Base-by-base conservation (phyloP, 352 stramenopile genomes). In the Phytophthora nicotianae region DNA sequence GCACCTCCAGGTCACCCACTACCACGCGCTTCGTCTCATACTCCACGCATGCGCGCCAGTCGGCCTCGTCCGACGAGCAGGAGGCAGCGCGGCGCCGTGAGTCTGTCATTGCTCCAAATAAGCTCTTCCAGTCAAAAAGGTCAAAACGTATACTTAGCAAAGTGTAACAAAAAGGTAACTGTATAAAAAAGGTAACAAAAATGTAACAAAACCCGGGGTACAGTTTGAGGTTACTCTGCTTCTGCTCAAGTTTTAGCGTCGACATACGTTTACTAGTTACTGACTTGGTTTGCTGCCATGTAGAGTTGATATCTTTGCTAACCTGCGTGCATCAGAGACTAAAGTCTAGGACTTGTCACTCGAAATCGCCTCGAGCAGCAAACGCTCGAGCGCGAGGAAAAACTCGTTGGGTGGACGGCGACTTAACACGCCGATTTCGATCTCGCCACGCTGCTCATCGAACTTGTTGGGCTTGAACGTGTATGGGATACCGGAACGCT, bases 381-480 rank as follows among this genome's bases (percentile, higher is more conserved):
- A 47, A 20, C 55, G 61, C 41, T 90, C 74, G 13, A 92, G 67
- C 14, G 70, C 69, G 27, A 77, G 67, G 47, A 85, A 89, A 61
- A 92, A 89, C 41, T 78, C 37, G 37, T 65, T 72, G n/a, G 81
- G 81, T 9, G 79, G 83, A n/a, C 83, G 78, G 35, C 83, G 83
- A 62, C 83, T 90, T 14, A 92, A 57, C 23, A 92, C 68, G 2
- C 83, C 83, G 4, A 67, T 50, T 35, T 74, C 43, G 24, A 90
- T 77, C 37, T 75, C 56, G 16, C 67, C 68, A 58, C 87, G 88
- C 35, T 90, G 71, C 56, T 92, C 83, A 24, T 78, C 68, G 37
- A 77, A 89, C 41, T 81, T 68, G 42, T 87, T 89, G 24, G 62
- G 32, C 24, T 81, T 70, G 58, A 92, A 88, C 29, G 52, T 47